A percentile compares a stretch with the other conserved stretches of the same genome.
Evolutionary conservation across 1,284 basidiomycete genomes (phyloP).

Genomic region (Athelia sp.): DNA sequence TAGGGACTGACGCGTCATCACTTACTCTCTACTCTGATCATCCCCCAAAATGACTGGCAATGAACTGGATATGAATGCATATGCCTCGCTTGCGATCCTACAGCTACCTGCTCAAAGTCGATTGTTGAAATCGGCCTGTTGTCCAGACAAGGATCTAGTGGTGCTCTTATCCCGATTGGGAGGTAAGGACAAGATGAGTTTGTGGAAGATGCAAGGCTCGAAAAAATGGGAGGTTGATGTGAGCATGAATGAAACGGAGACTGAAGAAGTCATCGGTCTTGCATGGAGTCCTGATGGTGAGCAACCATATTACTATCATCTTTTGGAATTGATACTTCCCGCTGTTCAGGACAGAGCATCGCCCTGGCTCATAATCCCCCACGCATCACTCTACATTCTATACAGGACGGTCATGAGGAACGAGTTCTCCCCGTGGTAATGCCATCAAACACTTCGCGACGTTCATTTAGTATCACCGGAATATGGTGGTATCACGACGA

Average conservation of each 20-base stretch:
- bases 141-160: constrained; percentile 80
- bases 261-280: constrained; percentile 50
- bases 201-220: constrained; percentile 76
- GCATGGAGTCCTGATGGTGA: constrained; percentile 80
- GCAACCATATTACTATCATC: constrained; percentile 11
- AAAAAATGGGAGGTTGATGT: constrained; percentile 78
- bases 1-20: not conserved
- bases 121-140: constrained; percentile 62
- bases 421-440: constrained; percentile 34
- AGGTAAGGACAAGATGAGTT: constrained; percentile 59
- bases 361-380: constrained; percentile 69
- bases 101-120: constrained; percentile 52
- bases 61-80: constrained; percentile 41
- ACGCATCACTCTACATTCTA: constrained; percentile 62
- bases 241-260: constrained; percentile 33
- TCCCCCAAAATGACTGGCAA: too few species aligned
- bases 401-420: constrained; percentile 65
- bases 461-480: constrained; percentile 31
- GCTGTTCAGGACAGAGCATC: constrained; percentile 56
- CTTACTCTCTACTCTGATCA: not conserved
- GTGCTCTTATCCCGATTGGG: constrained; percentile 61
- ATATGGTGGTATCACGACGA: constrained; percentile 71
- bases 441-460: constrained; percentile 11
- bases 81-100: constrained; percentile 53
- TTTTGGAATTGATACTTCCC: constrained; percentile 12